These are phyloP conservation scores for Stellera chamaejasme DNA, from an alignment of 345 rosid species.

Conservation along the genomic window DNA sequence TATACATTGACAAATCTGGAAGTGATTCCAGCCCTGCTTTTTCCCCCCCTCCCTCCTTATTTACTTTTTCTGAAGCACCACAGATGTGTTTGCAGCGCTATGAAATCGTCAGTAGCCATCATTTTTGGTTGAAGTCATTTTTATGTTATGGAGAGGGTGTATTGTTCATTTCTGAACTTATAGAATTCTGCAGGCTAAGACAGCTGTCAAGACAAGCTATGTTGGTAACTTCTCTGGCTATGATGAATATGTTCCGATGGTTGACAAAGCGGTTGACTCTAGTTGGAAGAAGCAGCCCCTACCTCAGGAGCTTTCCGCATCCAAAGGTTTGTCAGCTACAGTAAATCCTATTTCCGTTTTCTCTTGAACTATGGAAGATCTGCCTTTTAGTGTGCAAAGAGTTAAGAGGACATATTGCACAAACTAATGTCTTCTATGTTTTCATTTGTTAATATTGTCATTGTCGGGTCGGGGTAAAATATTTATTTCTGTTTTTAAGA, in stretches of 20 bases:
- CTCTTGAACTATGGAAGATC: neutral
- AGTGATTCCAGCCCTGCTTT: neutral
- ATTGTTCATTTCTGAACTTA: constrained; percentile 6
- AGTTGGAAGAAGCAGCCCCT: constrained; percentile 77
- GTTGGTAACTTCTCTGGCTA: constrained; percentile 72
- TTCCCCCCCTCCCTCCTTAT: neutral
- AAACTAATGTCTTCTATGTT: no score
- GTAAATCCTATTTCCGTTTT: neutral
- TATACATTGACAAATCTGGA: no score
- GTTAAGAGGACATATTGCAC: no score
- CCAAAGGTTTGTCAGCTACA: constrained; percentile 46
- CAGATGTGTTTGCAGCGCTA: neutral
- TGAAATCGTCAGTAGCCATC: no score
- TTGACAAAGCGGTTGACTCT: constrained; percentile 92
- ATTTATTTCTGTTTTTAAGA: no score
- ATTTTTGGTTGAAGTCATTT: neutral
- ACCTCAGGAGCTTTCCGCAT: constrained; percentile 30
- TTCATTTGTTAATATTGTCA: no score
- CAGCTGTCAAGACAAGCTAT: constrained; percentile 51
- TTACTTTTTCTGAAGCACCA: neutral
- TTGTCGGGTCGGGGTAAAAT: no score
- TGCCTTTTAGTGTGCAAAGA: neutral
- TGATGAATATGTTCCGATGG: constrained; percentile 98
- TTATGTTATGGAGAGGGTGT: neutral
- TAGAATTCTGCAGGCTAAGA: constrained; percentile 50